Conservation (phyloP, 2,329 filamentous ascomycete species). For the Xylariaceae sp. region DNA sequence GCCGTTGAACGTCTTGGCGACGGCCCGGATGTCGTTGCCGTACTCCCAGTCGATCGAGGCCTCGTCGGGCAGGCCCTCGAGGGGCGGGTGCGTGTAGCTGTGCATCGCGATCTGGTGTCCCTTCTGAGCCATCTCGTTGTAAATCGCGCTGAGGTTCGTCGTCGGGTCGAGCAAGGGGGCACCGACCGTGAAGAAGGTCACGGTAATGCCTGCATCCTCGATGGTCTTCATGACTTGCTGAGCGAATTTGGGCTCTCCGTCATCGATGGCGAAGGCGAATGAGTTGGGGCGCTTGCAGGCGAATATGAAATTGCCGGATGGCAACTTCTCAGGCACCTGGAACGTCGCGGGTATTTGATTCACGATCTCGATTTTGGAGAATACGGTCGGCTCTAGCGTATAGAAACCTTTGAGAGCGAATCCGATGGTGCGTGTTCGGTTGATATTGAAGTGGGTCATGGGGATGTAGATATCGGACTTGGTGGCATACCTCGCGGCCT, state of each 20-base stretch:
- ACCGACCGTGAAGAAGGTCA: slow-evolving; percentile 70
- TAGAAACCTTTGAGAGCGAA: slow-evolving; percentile 64
- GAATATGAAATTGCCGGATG: slow-evolving; percentile 57
- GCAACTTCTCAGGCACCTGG: slow-evolving; percentile 53
- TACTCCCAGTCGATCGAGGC: slow-evolving; percentile 59
- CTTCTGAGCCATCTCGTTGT: slow-evolving; percentile 55
- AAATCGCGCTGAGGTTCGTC: slow-evolving; percentile 60
- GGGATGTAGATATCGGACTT: slow-evolving; percentile 62
- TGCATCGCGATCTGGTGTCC: slow-evolving; percentile 68
- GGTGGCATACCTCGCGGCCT: slow-evolving; percentile 54
- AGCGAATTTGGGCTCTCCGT: slow-evolving; percentile 57
- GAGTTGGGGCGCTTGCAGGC: slow-evolving; percentile 64
- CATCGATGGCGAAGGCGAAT: slow-evolving; percentile 70
- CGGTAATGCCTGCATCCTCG: slow-evolving; percentile 56
- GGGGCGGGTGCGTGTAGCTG: slow-evolving; percentile 65
- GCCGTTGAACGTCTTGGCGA: slow-evolving; percentile 34
- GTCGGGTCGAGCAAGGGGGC: slow-evolving; percentile 52
- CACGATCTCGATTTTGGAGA: slow-evolving; percentile 60
- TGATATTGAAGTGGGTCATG: slow-evolving; percentile 60
- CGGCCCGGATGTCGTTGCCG: slow-evolving; percentile 49
- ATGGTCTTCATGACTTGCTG: slow-evolving; percentile 59
- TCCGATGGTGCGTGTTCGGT: slow-evolving; percentile 51
- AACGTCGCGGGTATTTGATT: slow-evolving; percentile 46
- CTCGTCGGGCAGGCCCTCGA: slow-evolving; percentile 51
- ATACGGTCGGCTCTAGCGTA: slow-evolving; percentile 41